Percentiles rank a stretch among this genome's conserved stretches.
These are phyloP conservation scores for Arthrinium phaeospermum DNA, from an alignment of 2,329 filamentous ascomycete genomes.

Conservation along the genomic window DNA sequence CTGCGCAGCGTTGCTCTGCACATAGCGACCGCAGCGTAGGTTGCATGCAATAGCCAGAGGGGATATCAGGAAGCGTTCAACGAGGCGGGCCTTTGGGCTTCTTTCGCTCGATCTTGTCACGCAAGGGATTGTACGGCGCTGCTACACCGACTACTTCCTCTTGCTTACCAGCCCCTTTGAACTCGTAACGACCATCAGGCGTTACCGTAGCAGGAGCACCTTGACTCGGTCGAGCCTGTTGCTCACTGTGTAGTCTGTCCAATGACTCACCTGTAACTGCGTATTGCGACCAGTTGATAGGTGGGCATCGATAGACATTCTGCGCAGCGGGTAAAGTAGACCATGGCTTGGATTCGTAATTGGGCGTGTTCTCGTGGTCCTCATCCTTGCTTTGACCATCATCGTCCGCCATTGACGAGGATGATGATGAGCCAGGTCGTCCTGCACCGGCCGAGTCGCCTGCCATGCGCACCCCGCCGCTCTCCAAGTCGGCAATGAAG, in stretches of 20 bases:
- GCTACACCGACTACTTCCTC: slow-evolving; percentile 58
- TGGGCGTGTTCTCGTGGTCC: slow-evolving; percentile 22
- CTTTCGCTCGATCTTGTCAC: slow-evolving; percentile 51
- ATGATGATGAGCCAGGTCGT: slow-evolving; percentile 18
- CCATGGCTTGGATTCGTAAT: slow-evolving; percentile 51
- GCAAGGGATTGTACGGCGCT: slow-evolving; percentile 60
- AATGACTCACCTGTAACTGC: slow-evolving; percentile 85
- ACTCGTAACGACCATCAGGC: slow-evolving; percentile 55
- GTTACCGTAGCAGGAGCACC: slow-evolving; percentile 55
- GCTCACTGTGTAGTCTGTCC: slow-evolving; percentile 84
- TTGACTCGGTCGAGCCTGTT: slow-evolving; percentile 67
- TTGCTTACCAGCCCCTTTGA: slow-evolving; percentile 47
- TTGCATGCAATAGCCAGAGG: background rate
- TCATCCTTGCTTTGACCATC: background rate
- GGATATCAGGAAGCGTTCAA: background rate
- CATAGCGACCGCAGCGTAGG: background rate
- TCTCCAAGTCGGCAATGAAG: slow-evolving; percentile 72
- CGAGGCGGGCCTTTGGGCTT: slow-evolving; percentile 37
- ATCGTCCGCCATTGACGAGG: slow-evolving; percentile 18
- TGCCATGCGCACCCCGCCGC: slow-evolving; percentile 61
- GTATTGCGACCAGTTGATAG: slow-evolving; percentile 95
- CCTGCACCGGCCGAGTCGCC: background rate
- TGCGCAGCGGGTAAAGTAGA: slow-evolving; percentile 76
- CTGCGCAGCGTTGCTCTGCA: background rate
- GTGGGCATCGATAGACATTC: slow-evolving; percentile 82